Base-by-base conservation (phyloP, 805 yeast species). In the Ogataea methanolica region DNA sequence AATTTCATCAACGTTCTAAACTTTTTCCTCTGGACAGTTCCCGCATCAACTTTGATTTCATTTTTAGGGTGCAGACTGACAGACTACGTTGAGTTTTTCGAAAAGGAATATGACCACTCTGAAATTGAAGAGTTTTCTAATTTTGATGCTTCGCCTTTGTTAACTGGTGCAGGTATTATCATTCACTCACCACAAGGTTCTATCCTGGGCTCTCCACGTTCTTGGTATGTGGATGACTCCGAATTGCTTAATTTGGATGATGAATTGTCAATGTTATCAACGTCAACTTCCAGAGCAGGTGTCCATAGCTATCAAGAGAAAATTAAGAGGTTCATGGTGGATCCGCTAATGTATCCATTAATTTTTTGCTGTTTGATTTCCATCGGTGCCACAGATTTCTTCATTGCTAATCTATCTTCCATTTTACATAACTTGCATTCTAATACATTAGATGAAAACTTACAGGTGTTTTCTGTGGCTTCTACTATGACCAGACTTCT, bases 371-470 rank as follows among this genome's bases (percentile, higher is more conserved):
- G 89, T 49, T 68, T 89, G 31, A 68, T 86, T 42, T 79, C 85
- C 23, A 68, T 88, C 37, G 97, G 97, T 0, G 90, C 96, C 1
- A 73, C 88, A 43, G 98, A 91, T 58, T 85, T 90, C 75, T 90
- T 83, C 64, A 79, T 88, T 54, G 85, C 89, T 47, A 88, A 91
- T 61, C 76, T 91, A 74, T 91, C 91, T 45, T 62, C 70, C 6
- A 60, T 66, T n/a, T 50, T 65, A 37, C 51, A 40, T 14, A 60
- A 59, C 42, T 46, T 63, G 15, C 33, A 56, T 16, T 44, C 53
- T 1, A 31, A 44, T 21, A 36, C 55, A 2, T 42, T 63, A 22
- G 66, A 61, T 42, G 43, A 54, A 19, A 50, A 50, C 33, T 46
- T 64, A 31, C 58, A 64, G 47, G 31, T 59, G 11, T 53, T 61